Percentiles rank a stretch among this genome's conserved stretches.
Evolutionary conservation across 2,329 filamentous ascomycete genomes (phyloP).

Genomic region (Exophiala sp.): DNA sequence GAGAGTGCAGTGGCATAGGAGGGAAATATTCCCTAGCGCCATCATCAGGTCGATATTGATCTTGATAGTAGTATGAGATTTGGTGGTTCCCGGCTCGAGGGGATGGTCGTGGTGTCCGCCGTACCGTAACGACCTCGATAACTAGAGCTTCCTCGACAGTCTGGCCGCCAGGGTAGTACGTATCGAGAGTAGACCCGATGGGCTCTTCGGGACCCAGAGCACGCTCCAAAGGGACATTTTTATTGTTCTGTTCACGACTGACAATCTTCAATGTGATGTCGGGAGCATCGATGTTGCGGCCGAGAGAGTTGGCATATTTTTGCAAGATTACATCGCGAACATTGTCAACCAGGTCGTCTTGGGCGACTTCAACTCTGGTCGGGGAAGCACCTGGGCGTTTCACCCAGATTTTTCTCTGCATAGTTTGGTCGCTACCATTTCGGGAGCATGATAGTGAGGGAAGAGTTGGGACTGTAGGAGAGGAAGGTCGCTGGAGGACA

Average conservation of each 20-base stretch:
- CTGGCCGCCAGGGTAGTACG: conserved; percentile 83
- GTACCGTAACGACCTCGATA: conserved; percentile 72
- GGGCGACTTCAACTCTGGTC: conserved; percentile 77
- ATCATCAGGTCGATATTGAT: conserved; percentile 65
- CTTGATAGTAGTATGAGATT: conserved; percentile 53
- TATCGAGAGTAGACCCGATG: conserved; percentile 72
- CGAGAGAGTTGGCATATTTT: conserved; percentile 92
- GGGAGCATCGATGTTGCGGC: conserved; percentile 82
- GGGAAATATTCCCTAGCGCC: conserved; percentile 79
- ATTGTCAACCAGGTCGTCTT: conserved; percentile 91
- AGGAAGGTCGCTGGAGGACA: conserved; percentile 20
- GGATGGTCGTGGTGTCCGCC: conserved; percentile 75
- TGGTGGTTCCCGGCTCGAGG: conserved; percentile 56
- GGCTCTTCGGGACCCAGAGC: conserved; percentile 80
- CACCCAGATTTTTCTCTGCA: conserved; percentile 82
- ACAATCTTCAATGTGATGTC: conserved; percentile 78
- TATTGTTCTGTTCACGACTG: conserved; percentile 57
- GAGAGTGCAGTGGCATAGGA: conserved; percentile 56
- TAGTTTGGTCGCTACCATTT: conserved; percentile 34
- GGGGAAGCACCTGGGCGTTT: conserved; percentile 80
- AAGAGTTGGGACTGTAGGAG: conserved; percentile 16
- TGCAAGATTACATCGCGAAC: conserved; percentile 85
- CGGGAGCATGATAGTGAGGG: conserved; percentile 11
- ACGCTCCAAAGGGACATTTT: conserved; percentile 56
- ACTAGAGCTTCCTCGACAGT: conserved; percentile 82